phyloP scores from a whole-genome alignment of 805 yeast species.

The Metschnikowia sp. region DNA sequence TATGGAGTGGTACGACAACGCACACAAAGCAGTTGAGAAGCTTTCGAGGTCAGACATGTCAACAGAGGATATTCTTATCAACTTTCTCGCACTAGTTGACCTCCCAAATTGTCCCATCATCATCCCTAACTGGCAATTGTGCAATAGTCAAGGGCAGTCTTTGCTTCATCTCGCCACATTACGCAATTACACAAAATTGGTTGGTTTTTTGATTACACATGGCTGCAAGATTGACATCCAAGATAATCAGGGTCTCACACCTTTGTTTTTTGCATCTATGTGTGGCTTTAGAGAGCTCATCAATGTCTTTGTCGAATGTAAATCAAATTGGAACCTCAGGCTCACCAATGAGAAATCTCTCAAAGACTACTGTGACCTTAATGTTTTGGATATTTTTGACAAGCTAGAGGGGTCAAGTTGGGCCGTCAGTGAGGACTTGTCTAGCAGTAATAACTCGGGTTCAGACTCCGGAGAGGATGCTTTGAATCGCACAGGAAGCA shows the following conservation, averaged over 20 bases:
- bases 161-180: constrained; percentile 81
- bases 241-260: constrained; percentile 81
- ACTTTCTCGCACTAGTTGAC: constrained; percentile 56
- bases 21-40: constrained; percentile 48
- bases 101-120: constrained; percentile 59
- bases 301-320: constrained; percentile 56
- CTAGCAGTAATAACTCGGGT: constrained; percentile 8
- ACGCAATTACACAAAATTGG: constrained; percentile 64
- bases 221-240: constrained; percentile 65
- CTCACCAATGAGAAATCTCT: constrained; percentile 47
- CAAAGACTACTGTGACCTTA: constrained; percentile 43
- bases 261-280: constrained; percentile 82
- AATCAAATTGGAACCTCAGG: constrained; percentile 53
- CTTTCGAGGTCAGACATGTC: constrained; percentile 43
- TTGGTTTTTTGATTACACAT: constrained; percentile 60
- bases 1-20: constrained; percentile 50
- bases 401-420: constrained; percentile 19
- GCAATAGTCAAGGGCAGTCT: constrained; percentile 82
- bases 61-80: constrained; percentile 48
- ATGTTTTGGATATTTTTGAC: constrained; percentile 41
- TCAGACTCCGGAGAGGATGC: constrained; percentile 16
- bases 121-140: constrained; percentile 74
- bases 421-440: constrained; percentile 9
- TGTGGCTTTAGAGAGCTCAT: constrained; percentile 70
- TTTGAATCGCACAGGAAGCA: constrained; percentile 30